These are phyloP conservation scores for Beauveria scarabaeidicola DNA, from an alignment of 2,329 filamentous ascomycete genomes.

Conservation along the genomic window DNA sequence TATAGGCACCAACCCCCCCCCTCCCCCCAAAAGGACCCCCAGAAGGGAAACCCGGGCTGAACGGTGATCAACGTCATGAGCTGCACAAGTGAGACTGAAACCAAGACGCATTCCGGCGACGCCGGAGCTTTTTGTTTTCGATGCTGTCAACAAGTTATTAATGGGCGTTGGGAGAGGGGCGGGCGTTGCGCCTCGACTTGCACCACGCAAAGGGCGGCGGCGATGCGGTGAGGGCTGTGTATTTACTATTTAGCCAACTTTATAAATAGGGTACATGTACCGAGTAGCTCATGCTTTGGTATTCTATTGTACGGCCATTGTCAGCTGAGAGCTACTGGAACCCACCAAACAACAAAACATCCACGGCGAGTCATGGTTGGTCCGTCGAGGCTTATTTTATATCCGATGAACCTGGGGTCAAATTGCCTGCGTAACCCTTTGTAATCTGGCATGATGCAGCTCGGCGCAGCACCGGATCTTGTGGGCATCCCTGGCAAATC, in stretches of 20 bases:
- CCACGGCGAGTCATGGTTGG: neutral
- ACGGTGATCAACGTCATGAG: neutral
- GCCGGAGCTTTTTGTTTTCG: neutral
- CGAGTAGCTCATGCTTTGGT: neutral
- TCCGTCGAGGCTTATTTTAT: constrained; percentile 5
- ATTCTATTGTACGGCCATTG: neutral
- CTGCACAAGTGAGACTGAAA: neutral
- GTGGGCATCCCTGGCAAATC: neutral
- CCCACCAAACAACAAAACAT: no score
- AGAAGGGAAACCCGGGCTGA: neutral
- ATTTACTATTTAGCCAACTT: neutral
- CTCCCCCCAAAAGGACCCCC: neutral
- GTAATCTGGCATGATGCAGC: constrained; percentile 8
- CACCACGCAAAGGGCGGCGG: neutral
- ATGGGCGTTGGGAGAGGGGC: no score
- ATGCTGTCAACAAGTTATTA: neutral
- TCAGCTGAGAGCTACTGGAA: neutral
- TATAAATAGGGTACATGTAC: no score
- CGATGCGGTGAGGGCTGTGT: neutral
- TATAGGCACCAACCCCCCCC: neutral
- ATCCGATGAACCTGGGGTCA: constrained; percentile 7
- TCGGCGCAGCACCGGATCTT: neutral
- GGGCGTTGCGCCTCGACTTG: neutral
- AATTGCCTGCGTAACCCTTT: neutral
- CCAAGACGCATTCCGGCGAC: neutral